Evolutionary conservation across 179 eudicot species (phyloP).

Genomic region (Corrigiola litoralis): DNA sequence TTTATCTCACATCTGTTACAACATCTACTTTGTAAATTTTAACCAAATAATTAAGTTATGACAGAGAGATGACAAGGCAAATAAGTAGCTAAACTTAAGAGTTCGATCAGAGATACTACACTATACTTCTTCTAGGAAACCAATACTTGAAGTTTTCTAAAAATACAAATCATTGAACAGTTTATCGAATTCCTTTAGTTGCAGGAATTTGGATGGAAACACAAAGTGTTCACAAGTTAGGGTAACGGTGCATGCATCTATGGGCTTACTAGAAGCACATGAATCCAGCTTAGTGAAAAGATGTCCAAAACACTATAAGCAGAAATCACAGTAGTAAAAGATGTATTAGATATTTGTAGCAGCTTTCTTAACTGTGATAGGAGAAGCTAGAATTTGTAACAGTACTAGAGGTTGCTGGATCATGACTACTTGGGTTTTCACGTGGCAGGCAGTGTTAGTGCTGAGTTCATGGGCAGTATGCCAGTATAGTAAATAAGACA

Average conservation of each 20-base stretch:
- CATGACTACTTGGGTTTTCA: conserved; percentile 20
- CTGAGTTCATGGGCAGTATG: conserved; percentile 37
- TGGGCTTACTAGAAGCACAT: conserved; percentile 4
- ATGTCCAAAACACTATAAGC: conserved; percentile 24
- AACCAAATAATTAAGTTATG: too few species aligned
- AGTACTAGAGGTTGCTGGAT: background rate
- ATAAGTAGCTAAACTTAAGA: too few species aligned
- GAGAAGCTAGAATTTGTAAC: conserved; percentile 11
- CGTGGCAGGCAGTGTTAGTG: conserved; percentile 40
- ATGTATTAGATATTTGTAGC: conserved; percentile 6
- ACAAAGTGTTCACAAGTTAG: background rate
- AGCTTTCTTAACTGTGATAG: conserved; percentile 10
- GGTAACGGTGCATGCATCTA: too few species aligned
- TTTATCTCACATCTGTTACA: too few species aligned
- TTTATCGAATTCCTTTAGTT: background rate
- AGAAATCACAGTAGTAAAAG: conserved; percentile 17
- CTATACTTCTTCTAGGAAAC: too few species aligned
- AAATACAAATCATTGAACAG: too few species aligned
- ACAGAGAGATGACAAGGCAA: too few species aligned
- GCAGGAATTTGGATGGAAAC: background rate
- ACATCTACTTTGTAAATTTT: too few species aligned
- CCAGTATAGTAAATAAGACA: conserved; percentile 17
- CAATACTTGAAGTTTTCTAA: too few species aligned
- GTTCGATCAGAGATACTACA: too few species aligned
- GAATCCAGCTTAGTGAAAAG: conserved; percentile 1